Evolutionary conservation across 805 yeast genomes (phyloP).

Genomic region (Candida awuae): DNA sequence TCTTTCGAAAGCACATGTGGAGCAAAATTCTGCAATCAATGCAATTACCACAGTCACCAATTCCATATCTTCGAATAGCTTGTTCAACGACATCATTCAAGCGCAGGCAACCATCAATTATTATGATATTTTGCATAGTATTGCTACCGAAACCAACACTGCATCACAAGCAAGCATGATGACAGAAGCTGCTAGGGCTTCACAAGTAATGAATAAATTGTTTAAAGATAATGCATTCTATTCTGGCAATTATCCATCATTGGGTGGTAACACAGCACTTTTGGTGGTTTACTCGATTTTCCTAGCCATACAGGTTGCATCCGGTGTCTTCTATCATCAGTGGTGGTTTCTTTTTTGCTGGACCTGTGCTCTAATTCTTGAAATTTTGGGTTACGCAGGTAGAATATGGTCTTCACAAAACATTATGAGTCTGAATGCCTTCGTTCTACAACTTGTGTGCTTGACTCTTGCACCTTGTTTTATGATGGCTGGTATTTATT

Average conservation of each 20-base stretch:
- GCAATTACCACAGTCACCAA: constrained; percentile 7
- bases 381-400: constrained; percentile 61
- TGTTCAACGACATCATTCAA: constrained; percentile 11
- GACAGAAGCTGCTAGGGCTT: constrained; percentile 20
- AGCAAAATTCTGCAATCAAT: constrained; percentile 2
- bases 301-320: constrained; percentile 33
- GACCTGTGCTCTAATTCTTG: constrained; percentile 48
- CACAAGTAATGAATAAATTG: constrained; percentile 15
- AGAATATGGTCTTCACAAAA: constrained; percentile 41
- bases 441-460: constrained; percentile 55
- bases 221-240: constrained; percentile 20
- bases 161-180: constrained; percentile 11
- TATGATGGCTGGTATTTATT: constrained; percentile 78
- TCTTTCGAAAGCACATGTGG: constrained; percentile 2
- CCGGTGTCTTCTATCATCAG: constrained; percentile 42
- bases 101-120: constrained; percentile 20
- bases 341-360: constrained; percentile 61
- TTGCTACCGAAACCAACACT: constrained; percentile 22
- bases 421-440: constrained; percentile 32
- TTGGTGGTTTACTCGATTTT: constrained; percentile 46
- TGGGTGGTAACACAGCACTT: constrained; percentile 52
- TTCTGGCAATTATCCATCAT: constrained; percentile 40
- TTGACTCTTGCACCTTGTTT: constrained; percentile 78
- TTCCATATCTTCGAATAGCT: constrained; percentile 2
- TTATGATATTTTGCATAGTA: constrained; percentile 16